Evolutionary conservation across 2,329 filamentous ascomycete genomes (phyloP).

Genomic region (Diaporthe citrichinensis): DNA sequence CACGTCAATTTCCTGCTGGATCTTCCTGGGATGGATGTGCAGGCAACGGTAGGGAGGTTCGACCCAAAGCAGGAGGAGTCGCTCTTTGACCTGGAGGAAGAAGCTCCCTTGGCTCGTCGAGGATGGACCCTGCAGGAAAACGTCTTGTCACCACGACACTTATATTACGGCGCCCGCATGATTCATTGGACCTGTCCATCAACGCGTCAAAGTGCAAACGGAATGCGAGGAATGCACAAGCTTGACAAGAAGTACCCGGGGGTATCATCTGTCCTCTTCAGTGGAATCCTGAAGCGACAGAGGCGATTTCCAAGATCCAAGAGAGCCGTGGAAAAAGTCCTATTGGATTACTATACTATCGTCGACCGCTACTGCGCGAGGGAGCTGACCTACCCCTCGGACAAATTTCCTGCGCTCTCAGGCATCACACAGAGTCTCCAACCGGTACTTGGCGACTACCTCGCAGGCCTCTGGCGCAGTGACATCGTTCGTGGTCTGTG

Average conservation of each 20-base stretch:
- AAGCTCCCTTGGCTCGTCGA: not conserved
- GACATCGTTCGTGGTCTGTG: not conserved
- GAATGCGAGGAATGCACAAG: not conserved
- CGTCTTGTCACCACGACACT: slow-evolving; percentile 11
- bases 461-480: slow-evolving; percentile 20
- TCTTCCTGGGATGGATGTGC: too few relatives aligned
- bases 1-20: too few relatives aligned
- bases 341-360: not conserved
- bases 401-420: slow-evolving; percentile 5
- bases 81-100: not conserved
- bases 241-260: not conserved
- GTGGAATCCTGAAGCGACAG: too few relatives aligned
- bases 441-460: not conserved
- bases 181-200: slow-evolving; percentile 20
- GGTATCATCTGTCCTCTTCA: not conserved
- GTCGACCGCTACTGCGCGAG: not conserved
- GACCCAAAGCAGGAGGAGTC: not conserved
- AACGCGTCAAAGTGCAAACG: not conserved
- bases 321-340: too few relatives aligned
- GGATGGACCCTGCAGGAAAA: slow-evolving; percentile 21
- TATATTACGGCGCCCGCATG: slow-evolving; percentile 4
- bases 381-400: not conserved
- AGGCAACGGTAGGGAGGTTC: not conserved
- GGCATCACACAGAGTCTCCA: slow-evolving; percentile 3
- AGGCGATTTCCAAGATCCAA: too few relatives aligned